Conservation (phyloP, 257 asterid species). For the Rehmannia glutinosa region DNA sequence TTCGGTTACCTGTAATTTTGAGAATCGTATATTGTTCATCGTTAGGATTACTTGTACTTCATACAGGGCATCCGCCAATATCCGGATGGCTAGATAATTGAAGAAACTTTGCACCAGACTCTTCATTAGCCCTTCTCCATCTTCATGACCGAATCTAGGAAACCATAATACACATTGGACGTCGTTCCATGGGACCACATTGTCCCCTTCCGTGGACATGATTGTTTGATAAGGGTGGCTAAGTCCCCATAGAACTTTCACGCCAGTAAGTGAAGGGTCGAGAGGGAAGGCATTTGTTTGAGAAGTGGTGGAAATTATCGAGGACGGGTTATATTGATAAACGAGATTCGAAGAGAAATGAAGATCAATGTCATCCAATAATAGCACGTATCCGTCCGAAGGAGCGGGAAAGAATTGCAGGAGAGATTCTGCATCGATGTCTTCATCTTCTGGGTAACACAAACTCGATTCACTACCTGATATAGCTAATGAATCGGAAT, state of each 20-base stretch:
- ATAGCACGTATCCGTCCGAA: constrained; percentile 46
- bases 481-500: constrained; percentile 31
- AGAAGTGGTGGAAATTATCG: constrained; percentile 60
- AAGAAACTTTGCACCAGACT: constrained; percentile 43
- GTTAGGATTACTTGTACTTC: constrained; percentile 59
- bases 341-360: constrained; percentile 57
- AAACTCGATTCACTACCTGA: constrained; percentile 27
- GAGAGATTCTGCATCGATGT: constrained; percentile 38
- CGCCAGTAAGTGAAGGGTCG: constrained; percentile 41
- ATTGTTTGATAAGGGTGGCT: constrained; percentile 65
- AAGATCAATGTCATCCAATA: constrained; percentile 65
- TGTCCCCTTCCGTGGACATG: constrained; percentile 35
- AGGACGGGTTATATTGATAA: constrained; percentile 40
- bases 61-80: constrained; percentile 52
- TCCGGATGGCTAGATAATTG: constrained; percentile 63
- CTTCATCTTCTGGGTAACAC: constrained; percentile 51
- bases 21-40: constrained; percentile 77
- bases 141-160: constrained; percentile 52
- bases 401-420: constrained; percentile 55
- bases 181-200: constrained; percentile 54
- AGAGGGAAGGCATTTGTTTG: constrained; percentile 27
- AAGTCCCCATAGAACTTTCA: constrained; percentile 56
- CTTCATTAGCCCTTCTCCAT: constrained; percentile 43
- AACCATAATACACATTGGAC: constrained; percentile 80
- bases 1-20: constrained; percentile 64